Base-by-base conservation (phyloP, 2,329 filamentous ascomycete species). In the Hirsutella minnesotensis region DNA sequence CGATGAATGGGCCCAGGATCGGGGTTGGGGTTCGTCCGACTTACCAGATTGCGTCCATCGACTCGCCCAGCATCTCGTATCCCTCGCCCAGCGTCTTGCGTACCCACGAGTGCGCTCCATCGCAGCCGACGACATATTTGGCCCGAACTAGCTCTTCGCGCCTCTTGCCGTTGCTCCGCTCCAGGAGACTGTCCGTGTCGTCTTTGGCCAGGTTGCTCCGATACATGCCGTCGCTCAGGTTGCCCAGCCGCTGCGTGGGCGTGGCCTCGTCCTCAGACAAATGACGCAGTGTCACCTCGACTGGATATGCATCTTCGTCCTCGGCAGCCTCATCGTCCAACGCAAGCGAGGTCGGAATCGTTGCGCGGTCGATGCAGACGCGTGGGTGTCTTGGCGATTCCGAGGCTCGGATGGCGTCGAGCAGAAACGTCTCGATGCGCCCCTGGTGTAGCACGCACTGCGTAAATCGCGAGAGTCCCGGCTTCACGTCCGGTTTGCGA, bases 361-460 rank as follows among this genome's bases (percentile, higher is more conserved):
- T 70, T 0, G 71, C 73, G 4, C 79, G 68, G 50, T 84, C 79
- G 12, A 85, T 68, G 5, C 57, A 53, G 38, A 79, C 70, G 15
- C 50, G 15, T 8, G 45, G 44, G 16, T 50, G 49, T 2, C 45
- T 45, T 1, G 43, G 36, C 10, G 72, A 68, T 3, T 70, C 72
- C 51, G 73, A 58, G 42, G 73, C 60, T 47, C 69, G 68, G 41
- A 83, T 73, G 38, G 72, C 70, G 47, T 83, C 77, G 0, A 81
- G 64, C 50, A 83, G 79, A 55, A 80, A 81, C 1, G 70, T 65
- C 54, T 86, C 82, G 46, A 86, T 77, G 1, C 81, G 73, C 3
- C 81, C 83, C 59, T 87, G 83, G 50, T 85, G 81, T 33, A 88
- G 58, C 4, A 83, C 76, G 3, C 78, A 72, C 53, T 86, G 73